Conservation (phyloP, 2,329 filamentous ascomycete species). For the Lachnellula occidentalis region DNA sequence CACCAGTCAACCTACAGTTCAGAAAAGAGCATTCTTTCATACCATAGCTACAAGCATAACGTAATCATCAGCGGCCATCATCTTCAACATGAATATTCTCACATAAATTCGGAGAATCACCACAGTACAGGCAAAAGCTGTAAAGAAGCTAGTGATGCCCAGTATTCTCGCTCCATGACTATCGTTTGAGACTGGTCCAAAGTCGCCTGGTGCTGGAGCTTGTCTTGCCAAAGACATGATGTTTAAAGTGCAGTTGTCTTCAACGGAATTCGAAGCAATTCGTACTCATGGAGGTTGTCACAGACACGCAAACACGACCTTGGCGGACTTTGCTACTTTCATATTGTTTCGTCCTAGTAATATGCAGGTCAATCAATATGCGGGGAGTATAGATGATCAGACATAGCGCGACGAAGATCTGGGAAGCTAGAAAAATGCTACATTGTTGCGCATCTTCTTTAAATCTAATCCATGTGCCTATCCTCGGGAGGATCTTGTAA, state of each 20-base stretch:
- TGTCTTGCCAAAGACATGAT: constrained; percentile 13
- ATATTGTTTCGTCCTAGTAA: background rate
- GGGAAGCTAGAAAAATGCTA: constrained; percentile 6
- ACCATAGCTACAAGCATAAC: constrained; percentile 35
- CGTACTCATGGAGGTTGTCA: background rate
- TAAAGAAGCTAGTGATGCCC: constrained; percentile 34
- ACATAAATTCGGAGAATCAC: constrained; percentile 40
- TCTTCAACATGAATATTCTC: constrained; percentile 38
- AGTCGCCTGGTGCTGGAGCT: background rate
- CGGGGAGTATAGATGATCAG: constrained; percentile 9
- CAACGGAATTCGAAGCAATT: constrained; percentile 4
- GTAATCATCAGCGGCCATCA: constrained; percentile 43
- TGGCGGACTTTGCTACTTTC: constrained; percentile 1
- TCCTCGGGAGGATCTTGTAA: constrained; percentile 4
- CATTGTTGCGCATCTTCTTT: constrained; percentile 8
- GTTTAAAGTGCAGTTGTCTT: background rate
- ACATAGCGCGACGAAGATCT: constrained; percentile 4
- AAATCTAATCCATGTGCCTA: constrained; percentile 7
- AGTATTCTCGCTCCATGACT: constrained; percentile 34
- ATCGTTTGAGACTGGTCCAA: constrained; percentile 18
- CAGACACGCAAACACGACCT: background rate
- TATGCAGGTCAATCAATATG: constrained; percentile 7
- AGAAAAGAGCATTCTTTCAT: constrained; percentile 7
- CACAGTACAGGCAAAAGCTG: constrained; percentile 31
- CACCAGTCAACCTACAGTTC: background rate